Conservation (phyloP, 352 stramenopile genomes). For the Phytopythium litorale region DNA sequence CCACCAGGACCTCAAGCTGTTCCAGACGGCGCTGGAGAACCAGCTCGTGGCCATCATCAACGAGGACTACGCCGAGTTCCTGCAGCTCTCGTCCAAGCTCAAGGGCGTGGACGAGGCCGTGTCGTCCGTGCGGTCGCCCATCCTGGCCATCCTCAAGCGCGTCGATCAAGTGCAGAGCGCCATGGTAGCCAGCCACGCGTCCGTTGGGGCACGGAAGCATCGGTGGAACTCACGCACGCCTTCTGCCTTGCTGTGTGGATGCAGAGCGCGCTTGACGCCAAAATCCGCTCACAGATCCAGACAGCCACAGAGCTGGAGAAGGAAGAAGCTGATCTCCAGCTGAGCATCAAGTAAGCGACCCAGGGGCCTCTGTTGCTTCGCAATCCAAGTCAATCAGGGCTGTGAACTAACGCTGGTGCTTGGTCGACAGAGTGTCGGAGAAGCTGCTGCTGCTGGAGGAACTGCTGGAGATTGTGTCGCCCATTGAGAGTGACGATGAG, state of each 20-base stretch:
- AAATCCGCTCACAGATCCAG: conserved; percentile 48
- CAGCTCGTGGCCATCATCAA: conserved; percentile 89
- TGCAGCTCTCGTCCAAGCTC: conserved; percentile 85
- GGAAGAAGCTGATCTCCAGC: conserved; percentile 41
- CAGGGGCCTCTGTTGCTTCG: neutral
- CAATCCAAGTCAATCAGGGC: neutral
- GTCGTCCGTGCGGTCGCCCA: conserved; percentile 65
- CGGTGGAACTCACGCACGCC: no score
- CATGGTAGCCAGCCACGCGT: conserved; percentile 26
- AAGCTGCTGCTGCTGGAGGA: conserved; percentile 75
- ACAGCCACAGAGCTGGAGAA: conserved; percentile 40
- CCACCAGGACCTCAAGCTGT: conserved; percentile 78
- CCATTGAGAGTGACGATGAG: conserved; percentile 25
- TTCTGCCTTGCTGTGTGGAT: no score
- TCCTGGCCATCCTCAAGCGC: conserved; percentile 72
- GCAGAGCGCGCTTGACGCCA: conserved; percentile 44
- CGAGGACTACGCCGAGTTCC: conserved; percentile 86
- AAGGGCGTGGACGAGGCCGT: conserved; percentile 86
- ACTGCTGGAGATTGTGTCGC: conserved; percentile 59
- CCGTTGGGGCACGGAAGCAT: no score
- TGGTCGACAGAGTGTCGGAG: conserved; percentile 47
- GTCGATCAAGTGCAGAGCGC: conserved; percentile 66
- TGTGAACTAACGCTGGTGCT: neutral
- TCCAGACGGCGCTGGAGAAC: conserved; percentile 85
- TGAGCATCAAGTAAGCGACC: conserved; percentile 47